phyloP scores from a whole-genome alignment of 176 grass and related monocot species.

The Carex parvula region DNA sequence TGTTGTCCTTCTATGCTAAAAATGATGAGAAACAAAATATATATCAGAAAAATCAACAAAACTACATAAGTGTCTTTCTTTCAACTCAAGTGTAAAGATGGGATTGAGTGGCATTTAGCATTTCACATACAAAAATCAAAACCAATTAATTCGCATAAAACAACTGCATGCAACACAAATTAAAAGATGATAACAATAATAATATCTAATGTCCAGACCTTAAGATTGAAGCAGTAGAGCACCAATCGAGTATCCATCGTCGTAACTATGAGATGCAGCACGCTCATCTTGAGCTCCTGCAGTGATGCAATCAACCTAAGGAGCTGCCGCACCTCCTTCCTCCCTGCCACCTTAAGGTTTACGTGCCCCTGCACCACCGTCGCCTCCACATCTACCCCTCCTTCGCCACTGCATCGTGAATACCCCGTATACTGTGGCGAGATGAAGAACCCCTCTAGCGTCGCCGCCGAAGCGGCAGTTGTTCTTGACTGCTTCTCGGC shows the following conservation, averaged over 20 bases:
- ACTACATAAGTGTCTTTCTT: neutral
- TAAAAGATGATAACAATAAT: neutral
- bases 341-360: slow-evolving; percentile 64
- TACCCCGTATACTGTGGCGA: slow-evolving; percentile 82
- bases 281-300: slow-evolving; percentile 65
- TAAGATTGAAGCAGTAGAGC: slow-evolving; percentile 88
- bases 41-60: neutral
- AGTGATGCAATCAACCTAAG: slow-evolving; percentile 53
- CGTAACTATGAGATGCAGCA: slow-evolving; percentile 77
- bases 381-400: slow-evolving; percentile 50
- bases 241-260: slow-evolving; percentile 46
- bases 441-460: slow-evolving; percentile 61
- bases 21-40: neutral
- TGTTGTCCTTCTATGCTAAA: neutral
- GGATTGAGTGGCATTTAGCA: neutral
- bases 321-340: slow-evolving; percentile 22
- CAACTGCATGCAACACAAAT: neutral
- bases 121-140: neutral
- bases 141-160: neutral
- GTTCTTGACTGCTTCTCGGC: slow-evolving; percentile 31
- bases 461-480: neutral
- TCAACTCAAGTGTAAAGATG: neutral
- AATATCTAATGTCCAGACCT: slow-evolving; percentile 37
- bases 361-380: slow-evolving; percentile 74
- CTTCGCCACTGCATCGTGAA: neutral